Evolutionary conservation across 495 filamentous ascomycete genomes (phyloP).

Genomic region (Hypoxylon rickii): DNA sequence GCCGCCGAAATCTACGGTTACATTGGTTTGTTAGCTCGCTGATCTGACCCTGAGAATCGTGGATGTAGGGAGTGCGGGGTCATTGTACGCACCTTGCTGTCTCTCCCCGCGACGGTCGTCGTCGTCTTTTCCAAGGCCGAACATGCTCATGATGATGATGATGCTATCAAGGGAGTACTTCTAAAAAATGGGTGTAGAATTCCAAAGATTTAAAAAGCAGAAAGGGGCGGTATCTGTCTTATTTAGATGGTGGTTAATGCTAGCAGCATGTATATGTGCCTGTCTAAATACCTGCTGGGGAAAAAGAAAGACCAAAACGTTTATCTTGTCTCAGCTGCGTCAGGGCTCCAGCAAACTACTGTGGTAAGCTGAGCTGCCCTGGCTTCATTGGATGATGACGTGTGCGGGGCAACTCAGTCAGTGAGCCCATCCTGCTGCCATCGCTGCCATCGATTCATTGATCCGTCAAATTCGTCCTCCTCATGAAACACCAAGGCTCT

Average conservation of each 20-base stretch:
- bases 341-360: slow-evolving; percentile 17
- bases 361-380: slow-evolving; percentile 9
- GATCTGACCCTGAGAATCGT: slow-evolving; percentile 40
- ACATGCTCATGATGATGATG: neutral
- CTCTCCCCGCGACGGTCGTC: slow-evolving; percentile 18
- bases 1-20: slow-evolving; percentile 30
- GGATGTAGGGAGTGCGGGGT: slow-evolving; percentile 27
- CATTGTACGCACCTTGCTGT: slow-evolving; percentile 42
- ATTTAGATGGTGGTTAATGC: neutral
- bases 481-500: neutral
- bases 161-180: neutral
- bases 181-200: too few species aligned
- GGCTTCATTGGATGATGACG: slow-evolving; percentile 31
- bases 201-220: too few species aligned
- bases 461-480: too few species aligned
- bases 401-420: slow-evolving; percentile 24
- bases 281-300: neutral
- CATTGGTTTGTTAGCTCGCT: slow-evolving; percentile 30
- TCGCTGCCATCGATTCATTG: too few species aligned
- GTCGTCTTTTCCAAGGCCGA: slow-evolving; percentile 6
- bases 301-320: slow-evolving; percentile 8
- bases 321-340: slow-evolving; percentile 26
- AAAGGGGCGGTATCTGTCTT: too few species aligned
- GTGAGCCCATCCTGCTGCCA: neutral
- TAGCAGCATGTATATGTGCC: neutral